Base-by-base conservation (phyloP, 768 basidiomycete genomes). In the Chalciporus piperatus region DNA sequence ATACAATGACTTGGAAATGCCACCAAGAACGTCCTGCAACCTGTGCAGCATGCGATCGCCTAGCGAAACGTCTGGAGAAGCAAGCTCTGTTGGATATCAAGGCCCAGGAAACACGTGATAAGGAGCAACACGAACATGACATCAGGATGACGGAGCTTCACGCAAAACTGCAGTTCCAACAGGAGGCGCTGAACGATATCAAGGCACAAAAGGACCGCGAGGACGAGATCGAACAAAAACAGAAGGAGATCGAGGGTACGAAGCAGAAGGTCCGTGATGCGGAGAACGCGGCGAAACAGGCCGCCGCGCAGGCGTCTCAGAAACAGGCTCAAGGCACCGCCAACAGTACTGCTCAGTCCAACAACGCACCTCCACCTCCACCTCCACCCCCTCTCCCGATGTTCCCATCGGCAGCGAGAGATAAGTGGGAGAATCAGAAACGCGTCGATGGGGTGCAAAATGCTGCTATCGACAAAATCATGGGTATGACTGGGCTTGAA, bases 401-500 rank as follows among this genome's bases (percentile, higher is more conserved):
- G 40, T 53, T 62, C 42, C 58, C 55, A 10, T 79, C 78, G 0
- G 56, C 66, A 12, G 71, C 79, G 1, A 64, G 76, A 61, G 54
- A 62, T 0, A 76, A 79, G 46, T 88, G 87, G 86, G 65, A 77
- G 50, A 67, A 77, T 10, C 79, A 80, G 62, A 88, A 88, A 64
- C 64, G 63, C 3, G 48, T 79, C 0, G 76, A 82, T 19, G 84
- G 84, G 4, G 78, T 66, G 2, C 65, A 59, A 20, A 83, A 83
- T 50, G 60, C 63, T 6, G 69, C 77, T n/a, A 78, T 89, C 20
- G 86, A 88, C 55, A 70, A 73, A 3, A 76, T 86, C 56, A 88
- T 88, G 85, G 76, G 65, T 3, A 79, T 89, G 82, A 83, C 76
- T 2, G 86, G 86, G 3, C 73, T 89, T 4, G 85, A 87, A 59